phyloP scores from a whole-genome alignment of 192 early-diverging fungal species.

The Coemansia sp. region DNA sequence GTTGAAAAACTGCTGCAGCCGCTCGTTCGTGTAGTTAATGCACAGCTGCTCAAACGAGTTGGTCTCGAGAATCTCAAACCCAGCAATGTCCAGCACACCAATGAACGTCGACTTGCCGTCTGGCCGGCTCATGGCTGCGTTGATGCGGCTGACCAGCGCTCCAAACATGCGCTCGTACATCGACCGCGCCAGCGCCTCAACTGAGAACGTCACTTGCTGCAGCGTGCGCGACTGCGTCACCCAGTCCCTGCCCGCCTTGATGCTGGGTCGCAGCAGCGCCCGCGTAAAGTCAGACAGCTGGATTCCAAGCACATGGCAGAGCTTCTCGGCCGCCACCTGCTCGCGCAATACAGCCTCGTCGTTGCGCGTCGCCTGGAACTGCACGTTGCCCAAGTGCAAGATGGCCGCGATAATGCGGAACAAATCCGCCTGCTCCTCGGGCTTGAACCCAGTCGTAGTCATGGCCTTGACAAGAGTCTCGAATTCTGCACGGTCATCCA shows the following conservation, averaged over 20 bases:
- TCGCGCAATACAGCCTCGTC: conserved; percentile 85
- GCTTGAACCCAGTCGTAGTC: conserved; percentile 73
- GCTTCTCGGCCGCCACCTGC: conserved; percentile 72
- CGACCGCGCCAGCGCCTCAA: conserved; percentile 87
- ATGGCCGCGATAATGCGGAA: conserved; percentile 84
- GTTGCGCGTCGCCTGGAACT: conserved; percentile 69
- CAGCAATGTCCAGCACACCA: conserved; percentile 97
- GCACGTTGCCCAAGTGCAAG: conserved; percentile 92
- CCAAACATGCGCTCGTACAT: conserved; percentile 98
- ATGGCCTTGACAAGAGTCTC: conserved; percentile 70
- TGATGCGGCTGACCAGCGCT: conserved; percentile 83
- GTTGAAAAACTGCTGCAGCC: conserved; percentile 99
- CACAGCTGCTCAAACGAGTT: conserved; percentile 99
- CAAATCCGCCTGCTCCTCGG: conserved; percentile 75
- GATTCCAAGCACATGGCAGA: conserved; percentile 94
- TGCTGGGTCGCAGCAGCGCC: conserved; percentile 79
- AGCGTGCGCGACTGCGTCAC: conserved; percentile 86
- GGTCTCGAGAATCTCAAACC: conserved; percentile 97
- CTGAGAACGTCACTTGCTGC: conserved; percentile 79
- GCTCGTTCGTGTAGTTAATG: conserved; percentile 99
- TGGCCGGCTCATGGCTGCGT: conserved; percentile 61
- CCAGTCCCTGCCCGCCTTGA: conserved; percentile 95
- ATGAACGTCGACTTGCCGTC: conserved; percentile 82
- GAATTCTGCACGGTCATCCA: conserved; percentile 86
- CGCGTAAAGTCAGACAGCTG: conserved; percentile 83